phyloP scores from a whole-genome alignment of 2,329 filamentous ascomycete species.

The Penicillium psychrosexuale region DNA sequence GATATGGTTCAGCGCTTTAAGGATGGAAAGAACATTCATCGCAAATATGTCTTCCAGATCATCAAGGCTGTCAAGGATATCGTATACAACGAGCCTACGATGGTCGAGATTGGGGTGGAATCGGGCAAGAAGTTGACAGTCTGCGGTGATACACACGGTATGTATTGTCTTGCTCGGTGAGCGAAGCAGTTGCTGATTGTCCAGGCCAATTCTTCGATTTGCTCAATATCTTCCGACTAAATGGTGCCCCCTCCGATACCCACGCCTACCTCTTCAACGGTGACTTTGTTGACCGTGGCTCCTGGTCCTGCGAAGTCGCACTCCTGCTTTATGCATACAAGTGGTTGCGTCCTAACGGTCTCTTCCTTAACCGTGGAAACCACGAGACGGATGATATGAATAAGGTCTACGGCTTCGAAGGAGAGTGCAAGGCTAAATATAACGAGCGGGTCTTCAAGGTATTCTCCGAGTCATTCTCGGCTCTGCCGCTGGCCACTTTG shows the following conservation, averaged over 20 bases:
- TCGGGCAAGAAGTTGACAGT: slow-evolving; percentile 80
- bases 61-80: slow-evolving; percentile 85
- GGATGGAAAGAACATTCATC: slow-evolving; percentile 88
- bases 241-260: slow-evolving; percentile 77
- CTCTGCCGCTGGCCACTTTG: slow-evolving; percentile 84
- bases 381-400: slow-evolving; percentile 99
- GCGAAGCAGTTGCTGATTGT: slow-evolving; percentile 2
- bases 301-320: slow-evolving; percentile 97
- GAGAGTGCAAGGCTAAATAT: slow-evolving; percentile 97
- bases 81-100: slow-evolving; percentile 87
- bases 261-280: slow-evolving; percentile 98
- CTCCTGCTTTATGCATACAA: slow-evolving; percentile 94
- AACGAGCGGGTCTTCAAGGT: slow-evolving; percentile 94
- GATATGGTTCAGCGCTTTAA: slow-evolving; percentile 98
- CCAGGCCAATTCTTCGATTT: slow-evolving; percentile 97
- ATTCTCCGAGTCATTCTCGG: slow-evolving; percentile 97
- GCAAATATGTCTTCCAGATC: slow-evolving; percentile 98
- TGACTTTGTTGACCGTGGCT: slow-evolving; percentile 96
- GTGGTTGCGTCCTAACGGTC: slow-evolving; percentile 79
- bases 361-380: slow-evolving; percentile 97
- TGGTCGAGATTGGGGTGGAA: slow-evolving; percentile 88
- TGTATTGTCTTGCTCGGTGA: slow-evolving; percentile 11
- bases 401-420: slow-evolving; percentile 95
- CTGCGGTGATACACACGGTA: slow-evolving; percentile 95
- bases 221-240: slow-evolving; percentile 90